Evolutionary conservation across 345 rosid genomes (phyloP), one percentile per base, ranked within the genome.

Genomic region (Garcia nutans): DNA sequence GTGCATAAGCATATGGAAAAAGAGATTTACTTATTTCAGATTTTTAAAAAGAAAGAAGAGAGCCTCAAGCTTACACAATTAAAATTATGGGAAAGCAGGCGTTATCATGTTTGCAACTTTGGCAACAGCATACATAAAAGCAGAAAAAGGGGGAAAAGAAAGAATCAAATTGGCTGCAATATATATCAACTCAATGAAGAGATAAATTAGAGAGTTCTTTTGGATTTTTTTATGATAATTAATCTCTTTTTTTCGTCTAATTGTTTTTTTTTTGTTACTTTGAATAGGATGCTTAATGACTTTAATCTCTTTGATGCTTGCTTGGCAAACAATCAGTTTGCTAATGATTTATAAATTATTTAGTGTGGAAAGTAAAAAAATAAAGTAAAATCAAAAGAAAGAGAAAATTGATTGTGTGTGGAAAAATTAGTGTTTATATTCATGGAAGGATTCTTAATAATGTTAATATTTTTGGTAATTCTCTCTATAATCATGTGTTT

Each of bases 201-300:
- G 56, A 60, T 45, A 44, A 41, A 16, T 59, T 72, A 12, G 57
- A 42, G 56, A 16, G 59, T 50, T 50, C n/a, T 52, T 24, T 49
- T 49, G 20, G 37, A 59, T 72, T 72, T 44, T 22, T 22, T 58
- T 65, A 24, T 23, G 6, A 6, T 72, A 44, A 70, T 70, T 2
- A 9, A 9, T 33, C 42, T 44, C 41, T 60, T n/a, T 56, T 2
- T 6, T 56, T 31, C 33, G 1, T 71, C 16, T 8, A 8, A 17
- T 57, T 57, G 5, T 2, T 19, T 59, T 23, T 59, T 61, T 24
- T 16, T 63, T 52, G n/a, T 44, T 59, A 10, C 37, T 72, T 72
- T 58, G 65, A 22, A 44, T 60, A 44, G 41, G 69, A 73, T 73
- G 62, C 62, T 70, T 3, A 70, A 15, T 26, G 70, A 11, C 66